A percentile compares a stretch with the other conserved stretches of the same genome.
These are phyloP conservation scores for Psilocybe cubensis DNA, from an alignment of 768 basidiomycete species.

Conservation along the genomic window DNA sequence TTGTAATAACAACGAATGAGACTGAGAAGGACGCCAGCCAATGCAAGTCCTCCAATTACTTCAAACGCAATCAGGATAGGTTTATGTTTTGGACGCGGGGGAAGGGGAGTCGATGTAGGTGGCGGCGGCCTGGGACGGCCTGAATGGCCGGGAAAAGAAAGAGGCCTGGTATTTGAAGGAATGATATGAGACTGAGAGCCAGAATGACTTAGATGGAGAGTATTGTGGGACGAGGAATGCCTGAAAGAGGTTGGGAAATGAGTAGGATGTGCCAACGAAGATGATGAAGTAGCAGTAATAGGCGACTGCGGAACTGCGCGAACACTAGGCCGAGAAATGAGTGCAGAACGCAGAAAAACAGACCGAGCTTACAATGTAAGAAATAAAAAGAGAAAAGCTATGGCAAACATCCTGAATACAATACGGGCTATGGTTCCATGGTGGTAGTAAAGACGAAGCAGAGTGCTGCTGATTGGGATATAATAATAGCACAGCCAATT, in stretches of 20 bases:
- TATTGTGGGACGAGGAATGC: neutral
- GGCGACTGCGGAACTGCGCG: constrained; percentile 1
- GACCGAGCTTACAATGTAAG: constrained; percentile 16
- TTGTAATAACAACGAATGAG: constrained; percentile 45
- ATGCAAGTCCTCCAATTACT: constrained; percentile 46
- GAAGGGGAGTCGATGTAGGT: constrained; percentile 14
- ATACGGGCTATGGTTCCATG: constrained; percentile 19
- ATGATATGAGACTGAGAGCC: neutral
- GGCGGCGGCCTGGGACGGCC: constrained; percentile 7
- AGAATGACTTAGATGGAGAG: neutral
- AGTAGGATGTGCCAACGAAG: neutral
- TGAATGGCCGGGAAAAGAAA: constrained; percentile 3
- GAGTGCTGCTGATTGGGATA: neutral
- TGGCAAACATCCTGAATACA: constrained; percentile 8
- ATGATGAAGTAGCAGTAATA: neutral
- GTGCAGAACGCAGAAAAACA: constrained; percentile 4
- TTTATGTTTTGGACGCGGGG: constrained; percentile 24
- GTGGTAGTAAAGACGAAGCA: neutral
- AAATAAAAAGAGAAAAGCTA: constrained; percentile 14
- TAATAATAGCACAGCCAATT: neutral
- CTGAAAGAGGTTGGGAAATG: constrained; percentile 1
- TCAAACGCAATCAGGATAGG: constrained; percentile 47
- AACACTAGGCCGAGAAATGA: neutral
- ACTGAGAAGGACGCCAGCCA: constrained; percentile 35
- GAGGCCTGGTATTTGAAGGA: neutral